Conservation (phyloP, 2,329 filamentous ascomycete species). For the Ceratocystis ficicola region DNA sequence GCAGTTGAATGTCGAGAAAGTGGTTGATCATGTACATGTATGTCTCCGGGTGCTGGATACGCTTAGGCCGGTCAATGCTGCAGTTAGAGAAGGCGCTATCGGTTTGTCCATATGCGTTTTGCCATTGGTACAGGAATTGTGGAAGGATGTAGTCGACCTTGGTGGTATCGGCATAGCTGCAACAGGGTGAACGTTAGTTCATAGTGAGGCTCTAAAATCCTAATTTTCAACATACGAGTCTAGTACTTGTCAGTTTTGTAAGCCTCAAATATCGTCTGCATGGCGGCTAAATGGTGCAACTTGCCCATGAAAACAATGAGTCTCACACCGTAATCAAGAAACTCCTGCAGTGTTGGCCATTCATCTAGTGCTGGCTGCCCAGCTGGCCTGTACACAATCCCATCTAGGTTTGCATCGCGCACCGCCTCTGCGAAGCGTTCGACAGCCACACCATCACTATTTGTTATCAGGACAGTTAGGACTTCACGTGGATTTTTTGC, state of each 20-base stretch:
- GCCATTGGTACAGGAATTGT: constrained; percentile 56
- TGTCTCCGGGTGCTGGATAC: constrained; percentile 25
- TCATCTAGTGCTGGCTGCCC: constrained; percentile 32
- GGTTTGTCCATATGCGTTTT: constrained; percentile 57
- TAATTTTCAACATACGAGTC: constrained; percentile 10
- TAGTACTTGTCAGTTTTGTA: neutral
- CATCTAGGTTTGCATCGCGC: constrained; percentile 41
- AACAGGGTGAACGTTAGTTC: neutral
- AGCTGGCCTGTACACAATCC: constrained; percentile 44
- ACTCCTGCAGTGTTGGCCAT: constrained; percentile 57
- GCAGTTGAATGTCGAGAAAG: constrained; percentile 29
- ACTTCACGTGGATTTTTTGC: constrained; percentile 48
- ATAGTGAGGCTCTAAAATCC: neutral
- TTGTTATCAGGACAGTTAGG: constrained; percentile 51
- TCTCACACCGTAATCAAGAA: constrained; percentile 51
- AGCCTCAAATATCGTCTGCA: neutral
- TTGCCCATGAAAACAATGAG: constrained; percentile 56
- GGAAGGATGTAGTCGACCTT: constrained; percentile 50
- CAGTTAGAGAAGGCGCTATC: constrained; percentile 51
- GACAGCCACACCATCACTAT: constrained; percentile 46
- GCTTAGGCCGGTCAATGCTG: constrained; percentile 48
- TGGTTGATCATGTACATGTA: constrained; percentile 38
- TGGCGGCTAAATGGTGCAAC: constrained; percentile 29
- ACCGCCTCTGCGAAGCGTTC: constrained; percentile 45
- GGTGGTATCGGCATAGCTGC: constrained; percentile 34